Evolutionary conservation across 2,329 filamentous ascomycete genomes (phyloP), one percentile per base, ranked within the genome.

Genomic region (Fragosphaeria purpurea): DNA sequence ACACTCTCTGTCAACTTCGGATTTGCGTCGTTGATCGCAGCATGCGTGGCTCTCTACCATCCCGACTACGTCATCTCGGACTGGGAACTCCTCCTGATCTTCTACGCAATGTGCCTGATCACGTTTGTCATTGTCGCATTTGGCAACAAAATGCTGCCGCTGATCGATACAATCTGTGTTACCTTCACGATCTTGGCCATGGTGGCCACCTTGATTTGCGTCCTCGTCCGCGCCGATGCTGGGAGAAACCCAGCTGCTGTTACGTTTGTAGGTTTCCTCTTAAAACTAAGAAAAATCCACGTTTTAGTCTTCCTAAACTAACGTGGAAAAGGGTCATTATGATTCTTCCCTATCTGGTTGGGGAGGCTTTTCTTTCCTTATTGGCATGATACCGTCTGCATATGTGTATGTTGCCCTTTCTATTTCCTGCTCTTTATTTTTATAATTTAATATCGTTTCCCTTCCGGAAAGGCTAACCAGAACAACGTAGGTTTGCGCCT

Each of bases 1-100:
- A 88, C 85, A 0, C 72, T 88, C n/a, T 78, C 84, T n/a, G 85
- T 88, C 62, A 86, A 87, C 70, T 89, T 88, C 59, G 86, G 84
- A 6, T 88, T 86, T 4, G 85, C 82, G 0, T 78, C 88, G 56
- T 76, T 80, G 63, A 65, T 78, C 52, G 70, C 77, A 50, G 72
- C 69, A 11, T 77, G 74, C 60, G 62, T 80, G 63, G 77, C 79
- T 52, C 72, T 80, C 38, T 80, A 79, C 52, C 67, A 75, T 50
- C 64, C 65, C 3, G 63, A 66, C 38, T 48, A 39, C 32, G 30
- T 33, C 33, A 30, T 54, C 9, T 38, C 33, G 7, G 50, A 41
- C 12, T 52, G 53, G 47, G 44, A 54, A 42, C 30, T 47, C 30
- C 44, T 54, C 5, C 45, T 54, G 12, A 47, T 54, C n/a, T 54